Conservation (phyloP, 202 grass and related monocot genomes). For the Brachypodium distachyon region DNA sequence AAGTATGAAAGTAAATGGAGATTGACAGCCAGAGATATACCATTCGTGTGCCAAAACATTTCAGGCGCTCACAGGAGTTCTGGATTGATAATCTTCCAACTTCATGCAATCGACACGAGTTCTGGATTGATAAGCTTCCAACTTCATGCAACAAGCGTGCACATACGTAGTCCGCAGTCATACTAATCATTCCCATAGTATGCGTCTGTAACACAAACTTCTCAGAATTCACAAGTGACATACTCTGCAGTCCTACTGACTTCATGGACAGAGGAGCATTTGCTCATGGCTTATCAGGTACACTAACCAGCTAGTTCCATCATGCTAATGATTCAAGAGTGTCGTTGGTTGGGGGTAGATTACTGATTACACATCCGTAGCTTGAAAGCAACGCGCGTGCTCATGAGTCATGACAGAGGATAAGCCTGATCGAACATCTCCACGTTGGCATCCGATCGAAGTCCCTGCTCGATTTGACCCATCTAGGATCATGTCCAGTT, state of each 20-base stretch:
- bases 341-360: neutral
- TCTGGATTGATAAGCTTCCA: neutral
- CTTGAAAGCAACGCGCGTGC: neutral
- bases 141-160: neutral
- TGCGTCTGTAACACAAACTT: neutral
- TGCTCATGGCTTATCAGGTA: neutral
- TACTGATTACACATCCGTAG: neutral
- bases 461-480: conserved; percentile 12
- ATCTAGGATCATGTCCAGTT: neutral
- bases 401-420: neutral
- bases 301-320: neutral
- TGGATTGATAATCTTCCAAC: neutral
- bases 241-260: neutral
- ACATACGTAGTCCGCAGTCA: neutral
- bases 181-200: too few species aligned
- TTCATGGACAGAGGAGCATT: neutral
- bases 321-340: neutral
- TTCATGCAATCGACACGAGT: neutral
- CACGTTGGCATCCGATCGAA: neutral
- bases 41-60: neutral
- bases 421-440: neutral
- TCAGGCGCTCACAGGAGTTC: neutral
- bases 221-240: neutral
- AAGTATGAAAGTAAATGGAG: neutral
- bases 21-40: conserved; percentile 1